phyloP scores from a whole-genome alignment of 495 filamentous ascomycete species.

The Aspergillus funiculosus region DNA sequence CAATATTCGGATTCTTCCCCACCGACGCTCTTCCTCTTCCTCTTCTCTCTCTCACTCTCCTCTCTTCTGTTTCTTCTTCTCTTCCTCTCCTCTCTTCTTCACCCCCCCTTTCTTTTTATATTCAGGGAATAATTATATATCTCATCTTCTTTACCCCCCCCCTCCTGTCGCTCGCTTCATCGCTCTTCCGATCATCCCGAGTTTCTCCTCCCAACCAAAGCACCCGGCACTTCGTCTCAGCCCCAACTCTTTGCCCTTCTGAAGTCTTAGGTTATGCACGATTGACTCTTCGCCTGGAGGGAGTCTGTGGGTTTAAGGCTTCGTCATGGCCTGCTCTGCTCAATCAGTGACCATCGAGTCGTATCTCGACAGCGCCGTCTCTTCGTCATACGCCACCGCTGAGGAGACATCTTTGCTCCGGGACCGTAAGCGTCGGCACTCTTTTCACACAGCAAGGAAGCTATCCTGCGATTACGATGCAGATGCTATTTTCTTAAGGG shows the following conservation, averaged over 20 bases:
- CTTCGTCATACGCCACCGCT: conserved; percentile 27
- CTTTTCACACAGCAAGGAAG: conserved; percentile 53
- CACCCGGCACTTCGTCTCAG: conserved; percentile 9
- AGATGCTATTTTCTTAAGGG: conserved; percentile 62
- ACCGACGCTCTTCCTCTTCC: neutral
- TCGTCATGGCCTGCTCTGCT: conserved; percentile 42
- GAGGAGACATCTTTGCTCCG: conserved; percentile 37
- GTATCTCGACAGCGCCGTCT: conserved; percentile 28
- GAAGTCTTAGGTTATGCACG: conserved; percentile 11
- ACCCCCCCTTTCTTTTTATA: conserved; percentile 3
- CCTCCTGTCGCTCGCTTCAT: conserved; percentile 13
- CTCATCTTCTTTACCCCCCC: conserved; percentile 1
- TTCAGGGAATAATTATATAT: neutral
- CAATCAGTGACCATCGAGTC: conserved; percentile 45
- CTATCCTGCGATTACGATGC: conserved; percentile 62
- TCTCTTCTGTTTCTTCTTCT: neutral
- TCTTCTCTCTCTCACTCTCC: neutral
- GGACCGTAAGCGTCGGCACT: conserved; percentile 56
- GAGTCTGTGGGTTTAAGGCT: conserved; percentile 1
- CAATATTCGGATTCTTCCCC: conserved; percentile 2
- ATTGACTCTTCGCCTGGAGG: conserved; percentile 6
- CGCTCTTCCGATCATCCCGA: conserved; percentile 9
- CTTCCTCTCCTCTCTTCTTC: conserved; percentile 7
- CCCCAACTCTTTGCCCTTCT: conserved; percentile 7
- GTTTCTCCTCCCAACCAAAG: conserved; percentile 3